Evolutionary conservation across 192 early-diverging fungal species (phyloP).

Genomic region (Podila horticola): DNA sequence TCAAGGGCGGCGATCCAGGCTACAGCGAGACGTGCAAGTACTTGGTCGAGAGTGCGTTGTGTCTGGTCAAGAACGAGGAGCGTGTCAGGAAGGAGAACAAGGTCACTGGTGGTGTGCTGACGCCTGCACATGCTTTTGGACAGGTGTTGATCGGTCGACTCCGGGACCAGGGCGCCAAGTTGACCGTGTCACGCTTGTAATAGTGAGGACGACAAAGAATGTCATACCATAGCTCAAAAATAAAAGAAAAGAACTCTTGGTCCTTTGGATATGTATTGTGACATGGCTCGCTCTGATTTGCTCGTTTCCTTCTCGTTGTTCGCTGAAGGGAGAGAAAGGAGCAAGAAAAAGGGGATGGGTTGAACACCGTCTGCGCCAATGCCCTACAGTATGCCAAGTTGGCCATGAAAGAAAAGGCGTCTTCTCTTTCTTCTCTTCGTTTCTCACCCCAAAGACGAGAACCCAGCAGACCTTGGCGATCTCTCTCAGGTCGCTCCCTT

Average conservation of each 20-base stretch:
- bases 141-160: conserved; percentile 72
- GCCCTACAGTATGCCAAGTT: too few species aligned
- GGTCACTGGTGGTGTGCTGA: conserved; percentile 78
- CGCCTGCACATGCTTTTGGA: conserved; percentile 86
- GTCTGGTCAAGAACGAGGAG: conserved; percentile 70
- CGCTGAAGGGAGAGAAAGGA: too few species aligned
- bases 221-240: too few species aligned
- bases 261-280: too few species aligned
- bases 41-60: conserved; percentile 82
- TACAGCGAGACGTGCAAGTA: conserved; percentile 86
- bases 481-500: background rate
- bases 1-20: conserved; percentile 74
- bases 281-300: too few species aligned
- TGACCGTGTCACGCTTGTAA: conserved; percentile 35
- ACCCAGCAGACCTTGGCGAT: background rate
- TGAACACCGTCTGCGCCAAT: too few species aligned
- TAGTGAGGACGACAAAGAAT: too few species aligned
- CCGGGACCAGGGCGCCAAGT: conserved; percentile 63
- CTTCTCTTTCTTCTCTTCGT: background rate
- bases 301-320: too few species aligned
- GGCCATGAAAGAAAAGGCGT: too few species aligned
- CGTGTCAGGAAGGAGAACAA: conserved; percentile 53
- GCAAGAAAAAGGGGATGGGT: too few species aligned
- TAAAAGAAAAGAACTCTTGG: too few species aligned
- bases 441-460: background rate